Percentiles rank a stretch among this genome's conserved stretches.
phyloP scores from a whole-genome alignment of 2,329 filamentous ascomycete genomes.

The Mycogone perniciosa region DNA sequence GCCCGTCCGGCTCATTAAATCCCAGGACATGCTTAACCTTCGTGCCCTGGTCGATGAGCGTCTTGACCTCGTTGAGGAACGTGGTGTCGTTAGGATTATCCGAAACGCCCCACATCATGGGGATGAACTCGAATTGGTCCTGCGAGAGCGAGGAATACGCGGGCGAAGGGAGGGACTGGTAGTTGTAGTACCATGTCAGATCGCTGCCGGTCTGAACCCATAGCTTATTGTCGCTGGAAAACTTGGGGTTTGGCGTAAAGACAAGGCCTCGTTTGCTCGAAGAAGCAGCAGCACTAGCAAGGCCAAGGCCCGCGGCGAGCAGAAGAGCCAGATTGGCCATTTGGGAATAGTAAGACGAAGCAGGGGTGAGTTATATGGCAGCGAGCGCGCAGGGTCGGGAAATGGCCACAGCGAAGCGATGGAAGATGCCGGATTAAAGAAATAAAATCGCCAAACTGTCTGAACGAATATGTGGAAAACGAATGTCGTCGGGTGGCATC shows the following conservation, averaged over 20 bases:
- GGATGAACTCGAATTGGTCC: constrained; percentile 63
- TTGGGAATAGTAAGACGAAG: not conserved
- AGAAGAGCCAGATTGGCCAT: not conserved
- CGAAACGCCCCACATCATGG: constrained; percentile 69
- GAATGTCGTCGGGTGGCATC: too few relatives aligned
- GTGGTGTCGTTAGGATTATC: constrained; percentile 43
- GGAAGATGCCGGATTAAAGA: too few relatives aligned
- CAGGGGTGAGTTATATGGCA: too few relatives aligned
- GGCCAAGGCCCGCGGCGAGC: constrained; percentile 16
- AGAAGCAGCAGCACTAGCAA: constrained; percentile 24
- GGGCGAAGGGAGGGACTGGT: constrained; percentile 50
- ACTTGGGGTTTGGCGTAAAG: constrained; percentile 52
- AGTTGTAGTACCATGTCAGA: constrained; percentile 85
- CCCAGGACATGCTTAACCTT: constrained; percentile 63
- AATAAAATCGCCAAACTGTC: too few relatives aligned
- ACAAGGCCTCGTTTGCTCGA: constrained; percentile 65
- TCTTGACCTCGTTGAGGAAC: constrained; percentile 55
- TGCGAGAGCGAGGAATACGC: constrained; percentile 44
- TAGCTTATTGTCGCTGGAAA: constrained; percentile 56
- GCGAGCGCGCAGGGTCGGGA: too few relatives aligned
- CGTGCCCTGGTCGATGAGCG: constrained; percentile 42
- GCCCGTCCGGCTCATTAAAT: constrained; percentile 74
- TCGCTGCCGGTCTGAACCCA: constrained; percentile 54
- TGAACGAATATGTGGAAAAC: too few relatives aligned
- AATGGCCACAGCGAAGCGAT: too few relatives aligned